Evolutionary conservation across 345 rosid genomes (phyloP).

Genomic region (Laguncularia racemosa): DNA sequence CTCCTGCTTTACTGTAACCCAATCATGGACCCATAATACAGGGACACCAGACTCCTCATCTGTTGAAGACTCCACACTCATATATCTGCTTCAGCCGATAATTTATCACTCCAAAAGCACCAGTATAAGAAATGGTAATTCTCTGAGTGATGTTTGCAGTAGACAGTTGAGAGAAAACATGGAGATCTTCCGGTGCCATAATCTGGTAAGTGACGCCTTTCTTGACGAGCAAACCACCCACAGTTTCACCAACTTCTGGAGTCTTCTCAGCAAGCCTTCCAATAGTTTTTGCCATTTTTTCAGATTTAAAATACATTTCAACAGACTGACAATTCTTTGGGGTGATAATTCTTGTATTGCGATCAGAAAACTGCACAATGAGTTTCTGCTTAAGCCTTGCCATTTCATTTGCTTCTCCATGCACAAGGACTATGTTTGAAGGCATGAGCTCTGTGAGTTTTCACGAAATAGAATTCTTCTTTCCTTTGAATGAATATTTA

Average conservation of each 20-base stretch:
- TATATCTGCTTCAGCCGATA: constrained; percentile 82
- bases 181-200: constrained; percentile 96
- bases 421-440: constrained; percentile 89
- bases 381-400: constrained; percentile 91
- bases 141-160: constrained; percentile 77
- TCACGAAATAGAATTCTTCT: too few species aligned
- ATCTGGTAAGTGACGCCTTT: constrained; percentile 92
- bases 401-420: constrained; percentile 93
- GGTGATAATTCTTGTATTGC: constrained; percentile 70
- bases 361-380: constrained; percentile 58
- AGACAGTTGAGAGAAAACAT: constrained; percentile 87
- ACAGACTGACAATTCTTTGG: constrained; percentile 93
- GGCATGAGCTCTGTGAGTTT: too few species aligned
- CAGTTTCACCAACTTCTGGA: constrained; percentile 71
- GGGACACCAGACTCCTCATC: constrained; percentile 75
- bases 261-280: constrained; percentile 81
- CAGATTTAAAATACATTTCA: constrained; percentile 76
- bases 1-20: constrained; percentile 72
- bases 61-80: constrained; percentile 61
- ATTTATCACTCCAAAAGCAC: constrained; percentile 74
- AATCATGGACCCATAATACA: constrained; percentile 53
- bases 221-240: constrained; percentile 77
- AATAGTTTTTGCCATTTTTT: constrained; percentile 88
- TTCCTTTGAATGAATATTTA: too few species aligned
- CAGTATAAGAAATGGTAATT: constrained; percentile 67